Conservation (phyloP, 257 asterid genomes). For the Fraxinus americana region DNA sequence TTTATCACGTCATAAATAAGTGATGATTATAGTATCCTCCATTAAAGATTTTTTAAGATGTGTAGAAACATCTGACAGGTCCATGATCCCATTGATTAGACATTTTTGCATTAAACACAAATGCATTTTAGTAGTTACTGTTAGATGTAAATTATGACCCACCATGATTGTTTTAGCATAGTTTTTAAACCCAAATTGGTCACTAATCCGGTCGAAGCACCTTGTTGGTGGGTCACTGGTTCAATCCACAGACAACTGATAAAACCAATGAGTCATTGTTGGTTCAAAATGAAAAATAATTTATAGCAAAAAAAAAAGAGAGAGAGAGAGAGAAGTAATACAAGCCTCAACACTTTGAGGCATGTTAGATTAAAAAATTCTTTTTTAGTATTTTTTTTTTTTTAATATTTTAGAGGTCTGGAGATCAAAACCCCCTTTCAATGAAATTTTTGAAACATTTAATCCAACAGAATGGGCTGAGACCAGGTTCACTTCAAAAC, state of each 20-base stretch:
- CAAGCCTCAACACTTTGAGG: neutral
- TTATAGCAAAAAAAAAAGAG: too few relatives aligned
- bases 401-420: neutral
- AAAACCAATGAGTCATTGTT: neutral
- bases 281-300: neutral
- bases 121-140: neutral
- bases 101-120: neutral
- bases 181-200: too few relatives aligned
- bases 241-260: neutral
- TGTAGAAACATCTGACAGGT: neutral
- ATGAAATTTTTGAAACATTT: neutral
- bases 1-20: neutral
- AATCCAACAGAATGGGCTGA: neutral
- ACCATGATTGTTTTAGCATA: neutral
- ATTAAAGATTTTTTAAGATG: neutral
- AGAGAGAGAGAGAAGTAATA: neutral
- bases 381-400: neutral
- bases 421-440: neutral
- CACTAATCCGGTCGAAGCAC: too few relatives aligned
- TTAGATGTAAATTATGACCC: neutral
- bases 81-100: neutral
- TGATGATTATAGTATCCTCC: neutral
- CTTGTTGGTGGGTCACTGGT: neutral
- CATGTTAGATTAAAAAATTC: neutral
- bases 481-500: neutral